Conservation (phyloP, 2,329 filamentous ascomycete genomes). For the Claviceps sp. region DNA sequence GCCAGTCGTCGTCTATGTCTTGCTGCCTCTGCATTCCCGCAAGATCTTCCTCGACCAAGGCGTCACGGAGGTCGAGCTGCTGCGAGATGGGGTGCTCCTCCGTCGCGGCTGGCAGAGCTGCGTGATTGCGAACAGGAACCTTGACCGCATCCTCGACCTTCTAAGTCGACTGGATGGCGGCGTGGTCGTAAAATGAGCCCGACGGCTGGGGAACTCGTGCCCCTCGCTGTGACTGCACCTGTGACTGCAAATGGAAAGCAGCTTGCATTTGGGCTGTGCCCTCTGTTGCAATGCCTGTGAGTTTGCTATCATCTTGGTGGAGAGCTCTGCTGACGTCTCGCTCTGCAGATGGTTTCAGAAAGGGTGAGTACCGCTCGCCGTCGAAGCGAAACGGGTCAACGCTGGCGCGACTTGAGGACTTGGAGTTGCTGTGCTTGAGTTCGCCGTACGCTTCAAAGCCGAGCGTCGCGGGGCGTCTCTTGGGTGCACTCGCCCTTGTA, state of each 20-base stretch:
- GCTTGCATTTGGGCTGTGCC: not conserved
- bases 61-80: not conserved
- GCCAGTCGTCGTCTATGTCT: constrained; percentile 21
- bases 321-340: constrained; percentile 30
- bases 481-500: not conserved
- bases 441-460: constrained; percentile 4
- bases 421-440: constrained; percentile 11
- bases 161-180: constrained; percentile 25
- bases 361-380: constrained; percentile 22
- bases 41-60: not conserved
- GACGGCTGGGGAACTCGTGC: not conserved
- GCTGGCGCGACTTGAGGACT: constrained; percentile 21
- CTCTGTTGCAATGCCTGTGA: constrained; percentile 3
- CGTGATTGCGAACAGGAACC: constrained; percentile 16
- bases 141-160: constrained; percentile 27
- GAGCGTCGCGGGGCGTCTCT: constrained; percentile 5
- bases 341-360: constrained; percentile 25
- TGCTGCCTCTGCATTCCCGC: constrained; percentile 4
- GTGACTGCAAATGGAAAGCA: not conserved
- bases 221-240: not conserved
- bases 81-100: constrained; percentile 5
- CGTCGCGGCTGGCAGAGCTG: not conserved
- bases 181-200: constrained; percentile 22
- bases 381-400: constrained; percentile 36
- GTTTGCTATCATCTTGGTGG: constrained; percentile 14